phyloP scores from a whole-genome alignment of 306 rosid species.

The Astragalus membranaceus region DNA sequence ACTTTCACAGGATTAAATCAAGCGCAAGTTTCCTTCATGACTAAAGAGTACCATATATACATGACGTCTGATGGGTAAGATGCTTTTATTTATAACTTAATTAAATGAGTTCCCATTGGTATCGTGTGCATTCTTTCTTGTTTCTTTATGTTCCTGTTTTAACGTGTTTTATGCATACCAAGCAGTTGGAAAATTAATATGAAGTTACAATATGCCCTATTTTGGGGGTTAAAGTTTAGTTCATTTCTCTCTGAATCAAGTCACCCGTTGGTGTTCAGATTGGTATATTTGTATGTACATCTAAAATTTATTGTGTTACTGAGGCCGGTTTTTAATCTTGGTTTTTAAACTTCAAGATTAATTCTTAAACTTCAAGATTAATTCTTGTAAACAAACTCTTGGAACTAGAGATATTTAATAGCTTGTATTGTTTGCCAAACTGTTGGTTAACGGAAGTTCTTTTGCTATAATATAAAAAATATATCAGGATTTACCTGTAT shows the following conservation, averaged over 20 bases:
- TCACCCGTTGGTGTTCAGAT: neutral
- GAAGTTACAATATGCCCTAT: neutral
- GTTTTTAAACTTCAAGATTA: no score
- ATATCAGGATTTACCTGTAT: neutral
- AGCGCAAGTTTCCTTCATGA: constrained; percentile 89
- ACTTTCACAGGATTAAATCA: constrained; percentile 92
- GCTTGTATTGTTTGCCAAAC: neutral
- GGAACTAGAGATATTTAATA: neutral
- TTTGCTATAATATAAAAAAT: neutral
- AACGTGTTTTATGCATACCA: neutral
- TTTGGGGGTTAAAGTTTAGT: no score
- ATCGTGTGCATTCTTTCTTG: neutral
- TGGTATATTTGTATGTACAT: neutral
- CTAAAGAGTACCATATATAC: constrained; percentile 82
- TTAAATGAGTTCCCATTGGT: constrained; percentile 12
- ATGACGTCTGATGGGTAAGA: constrained; percentile 97
- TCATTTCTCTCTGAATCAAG: neutral
- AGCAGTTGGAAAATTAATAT: neutral
- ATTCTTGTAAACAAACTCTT: neutral
- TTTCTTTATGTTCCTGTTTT: neutral
- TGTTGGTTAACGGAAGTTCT: neutral
- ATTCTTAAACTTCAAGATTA: neutral
- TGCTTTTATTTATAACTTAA: constrained; percentile 2
- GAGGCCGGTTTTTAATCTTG: neutral
- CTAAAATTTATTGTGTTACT: neutral